A percentile compares a stretch with the other conserved stretches of the same genome.
Conservation (phyloP, 2,329 filamentous ascomycete species). For the Aspergillus phoenicis region DNA sequence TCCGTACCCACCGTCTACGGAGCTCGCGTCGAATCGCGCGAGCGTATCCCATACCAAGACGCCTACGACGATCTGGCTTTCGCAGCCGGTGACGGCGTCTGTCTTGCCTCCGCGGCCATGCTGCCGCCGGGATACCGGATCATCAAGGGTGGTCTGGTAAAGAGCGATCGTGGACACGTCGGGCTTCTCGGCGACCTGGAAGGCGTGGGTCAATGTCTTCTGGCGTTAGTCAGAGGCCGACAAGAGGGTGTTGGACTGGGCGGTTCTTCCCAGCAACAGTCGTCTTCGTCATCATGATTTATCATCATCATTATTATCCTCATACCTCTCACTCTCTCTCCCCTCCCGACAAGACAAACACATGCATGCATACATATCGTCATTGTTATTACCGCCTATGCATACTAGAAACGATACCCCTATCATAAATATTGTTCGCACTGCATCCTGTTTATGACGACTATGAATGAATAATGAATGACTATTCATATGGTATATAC, state of each 20-base stretch:
- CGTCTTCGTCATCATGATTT: constrained; percentile 1
- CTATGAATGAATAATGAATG: constrained; percentile 5
- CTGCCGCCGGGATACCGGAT: constrained; percentile 76
- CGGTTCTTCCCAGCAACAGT: not conserved
- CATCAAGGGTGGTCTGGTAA: constrained; percentile 72
- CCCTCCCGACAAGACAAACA: constrained; percentile 9
- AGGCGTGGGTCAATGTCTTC: constrained; percentile 73
- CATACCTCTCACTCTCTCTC: not conserved
- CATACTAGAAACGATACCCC: not conserved
- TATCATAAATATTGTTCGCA: not conserved
- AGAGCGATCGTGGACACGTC: constrained; percentile 83
- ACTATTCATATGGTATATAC: not conserved
- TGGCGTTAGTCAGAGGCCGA: constrained; percentile 67
- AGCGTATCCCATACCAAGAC: constrained; percentile 74
- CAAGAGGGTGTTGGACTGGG: constrained; percentile 72
- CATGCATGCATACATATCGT: constrained; percentile 2
- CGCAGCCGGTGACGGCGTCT: constrained; percentile 84
- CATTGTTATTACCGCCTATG: not conserved
- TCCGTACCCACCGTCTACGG: constrained; percentile 82
- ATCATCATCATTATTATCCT: constrained; percentile 5
- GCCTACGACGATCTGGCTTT: constrained; percentile 87
- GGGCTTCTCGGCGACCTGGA: constrained; percentile 83
- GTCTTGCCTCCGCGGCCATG: constrained; percentile 83
- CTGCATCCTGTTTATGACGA: constrained; percentile 7
- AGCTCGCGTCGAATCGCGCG: constrained; percentile 70